phyloP scores from a whole-genome alignment of 768 basidiomycete species.

The Exidia glandulosa region DNA sequence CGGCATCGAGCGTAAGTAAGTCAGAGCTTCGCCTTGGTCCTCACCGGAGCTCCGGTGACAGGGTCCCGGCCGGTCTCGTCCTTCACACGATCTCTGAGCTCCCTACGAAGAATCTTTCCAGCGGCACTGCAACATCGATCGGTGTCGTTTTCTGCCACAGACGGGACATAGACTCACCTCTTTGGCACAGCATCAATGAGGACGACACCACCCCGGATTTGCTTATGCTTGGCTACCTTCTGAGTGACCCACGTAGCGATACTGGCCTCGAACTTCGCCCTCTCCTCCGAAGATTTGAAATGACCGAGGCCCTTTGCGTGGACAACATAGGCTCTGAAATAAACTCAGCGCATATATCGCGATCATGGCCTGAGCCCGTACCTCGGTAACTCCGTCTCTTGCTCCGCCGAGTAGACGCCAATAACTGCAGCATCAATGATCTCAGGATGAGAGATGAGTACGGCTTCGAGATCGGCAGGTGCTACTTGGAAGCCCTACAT shows the following conservation, averaged over 20 bases:
- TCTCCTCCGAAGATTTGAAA: constrained; percentile 20
- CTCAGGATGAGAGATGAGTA: constrained; percentile 63
- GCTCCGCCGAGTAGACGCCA: constrained; percentile 50
- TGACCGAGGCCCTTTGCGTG: constrained; percentile 24
- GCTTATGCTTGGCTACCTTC: constrained; percentile 67
- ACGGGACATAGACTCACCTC: constrained; percentile 31
- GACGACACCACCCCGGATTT: constrained; percentile 59
- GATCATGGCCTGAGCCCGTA: constrained; percentile 18
- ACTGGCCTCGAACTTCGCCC: constrained; percentile 32
- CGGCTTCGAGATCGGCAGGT: constrained; percentile 74
- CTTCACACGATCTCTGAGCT: constrained; percentile 60
- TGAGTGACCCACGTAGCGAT: constrained; percentile 54
- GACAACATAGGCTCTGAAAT: constrained; percentile 9
- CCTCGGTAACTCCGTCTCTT: constrained; percentile 78
- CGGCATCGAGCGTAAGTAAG: too few species aligned
- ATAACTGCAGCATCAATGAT: constrained; percentile 77
- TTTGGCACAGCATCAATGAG: constrained; percentile 56
- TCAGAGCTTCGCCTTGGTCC: neutral
- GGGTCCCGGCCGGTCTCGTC: constrained; percentile 24
- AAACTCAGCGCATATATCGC: neutral
- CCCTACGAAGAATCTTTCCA: constrained; percentile 78
- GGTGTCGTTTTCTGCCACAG: neutral
- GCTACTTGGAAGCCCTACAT: constrained; percentile 63
- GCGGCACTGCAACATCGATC: constrained; percentile 50
- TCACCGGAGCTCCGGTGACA: neutral